Conservation (phyloP, 371 early-diverging fungal genomes). For the Apophysomyces ossiformis region DNA sequence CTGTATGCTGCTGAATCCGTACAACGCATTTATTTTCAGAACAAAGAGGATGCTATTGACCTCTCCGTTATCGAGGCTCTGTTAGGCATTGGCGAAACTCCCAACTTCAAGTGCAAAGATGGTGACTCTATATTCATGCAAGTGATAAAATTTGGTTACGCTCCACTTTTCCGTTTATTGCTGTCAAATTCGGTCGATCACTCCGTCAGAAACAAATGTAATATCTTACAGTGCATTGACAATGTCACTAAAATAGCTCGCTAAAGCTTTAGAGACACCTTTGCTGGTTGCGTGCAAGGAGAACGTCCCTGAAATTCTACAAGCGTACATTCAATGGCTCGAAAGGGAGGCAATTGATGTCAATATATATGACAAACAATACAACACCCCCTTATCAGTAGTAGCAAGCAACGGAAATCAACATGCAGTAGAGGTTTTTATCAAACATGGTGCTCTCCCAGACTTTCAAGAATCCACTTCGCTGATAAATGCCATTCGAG, state of each 20-base stretch:
- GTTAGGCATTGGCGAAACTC: conserved; percentile 31
- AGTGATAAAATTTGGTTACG: conserved; percentile 19
- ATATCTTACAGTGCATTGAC: neutral
- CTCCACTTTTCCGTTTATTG: conserved; percentile 19
- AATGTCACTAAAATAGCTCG: no score
- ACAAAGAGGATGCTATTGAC: conserved; percentile 1
- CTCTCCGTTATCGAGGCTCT: conserved; percentile 12
- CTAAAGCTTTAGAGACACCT: conserved; percentile 25
- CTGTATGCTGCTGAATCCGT: conserved; percentile 33
- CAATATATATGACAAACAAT: conserved; percentile 24
- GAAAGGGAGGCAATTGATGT: conserved; percentile 5
- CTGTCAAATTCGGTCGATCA: conserved; percentile 26
- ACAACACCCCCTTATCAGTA: conserved; percentile 33
- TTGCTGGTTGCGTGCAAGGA: conserved; percentile 26
- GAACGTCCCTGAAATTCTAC: conserved; percentile 15
- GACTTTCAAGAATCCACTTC: conserved; percentile 13
- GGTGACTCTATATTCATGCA: conserved; percentile 40
- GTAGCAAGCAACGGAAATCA: conserved; percentile 35
- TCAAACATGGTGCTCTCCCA: conserved; percentile 38
- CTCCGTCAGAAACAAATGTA: conserved; percentile 33
- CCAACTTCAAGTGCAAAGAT: conserved; percentile 24
- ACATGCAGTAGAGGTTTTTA: conserved; percentile 27
- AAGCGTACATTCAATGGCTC: conserved; percentile 7
- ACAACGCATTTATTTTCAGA: neutral
- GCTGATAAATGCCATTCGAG: neutral